These are phyloP conservation scores for Amanita thiersii DNA, from an alignment of 768 basidiomycete species.

Conservation along the genomic window DNA sequence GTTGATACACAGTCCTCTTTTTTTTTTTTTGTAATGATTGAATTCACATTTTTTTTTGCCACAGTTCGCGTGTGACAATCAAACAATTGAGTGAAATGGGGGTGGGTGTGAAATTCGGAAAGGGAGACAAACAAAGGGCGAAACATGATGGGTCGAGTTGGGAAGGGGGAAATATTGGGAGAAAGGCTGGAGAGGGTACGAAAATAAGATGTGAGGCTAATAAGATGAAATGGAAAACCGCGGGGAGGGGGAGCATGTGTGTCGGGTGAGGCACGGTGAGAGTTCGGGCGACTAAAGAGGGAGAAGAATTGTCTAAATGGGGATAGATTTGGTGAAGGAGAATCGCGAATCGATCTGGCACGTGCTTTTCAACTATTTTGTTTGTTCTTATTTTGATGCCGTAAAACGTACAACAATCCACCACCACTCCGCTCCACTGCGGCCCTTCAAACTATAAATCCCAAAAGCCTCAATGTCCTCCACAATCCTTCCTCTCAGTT, in stretches of 20 bases:
- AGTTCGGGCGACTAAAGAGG: slow-evolving; percentile 12
- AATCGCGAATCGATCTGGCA: slow-evolving; percentile 31
- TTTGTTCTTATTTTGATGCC: slow-evolving; percentile 47
- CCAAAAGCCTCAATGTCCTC: no score
- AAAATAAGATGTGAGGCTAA: slow-evolving; percentile 3
- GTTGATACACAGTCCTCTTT: no score
- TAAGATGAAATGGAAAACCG: background rate
- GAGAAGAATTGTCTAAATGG: slow-evolving; percentile 21
- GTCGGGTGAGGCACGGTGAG: slow-evolving; percentile 5
- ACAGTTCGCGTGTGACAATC: no score
- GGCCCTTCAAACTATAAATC: slow-evolving; percentile 28
- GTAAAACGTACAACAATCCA: slow-evolving; percentile 39
- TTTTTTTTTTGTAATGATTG: no score
- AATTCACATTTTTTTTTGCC: no score
- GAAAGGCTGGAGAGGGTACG: slow-evolving; percentile 1
- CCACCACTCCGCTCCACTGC: slow-evolving; percentile 43
- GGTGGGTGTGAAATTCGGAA: no score
- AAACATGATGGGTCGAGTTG: background rate
- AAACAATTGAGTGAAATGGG: no score
- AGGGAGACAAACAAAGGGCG: background rate
- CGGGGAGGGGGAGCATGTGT: slow-evolving; percentile 8
- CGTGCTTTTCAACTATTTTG: slow-evolving; percentile 33
- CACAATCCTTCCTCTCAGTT: slow-evolving; percentile 23
- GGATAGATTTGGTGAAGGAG: slow-evolving; percentile 30
- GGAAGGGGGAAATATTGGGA: slow-evolving; percentile 6